Evolutionary conservation across 306 rosid genomes (phyloP), one percentile per base, ranked within the genome.

Genomic region (Vigna nakashimae): DNA sequence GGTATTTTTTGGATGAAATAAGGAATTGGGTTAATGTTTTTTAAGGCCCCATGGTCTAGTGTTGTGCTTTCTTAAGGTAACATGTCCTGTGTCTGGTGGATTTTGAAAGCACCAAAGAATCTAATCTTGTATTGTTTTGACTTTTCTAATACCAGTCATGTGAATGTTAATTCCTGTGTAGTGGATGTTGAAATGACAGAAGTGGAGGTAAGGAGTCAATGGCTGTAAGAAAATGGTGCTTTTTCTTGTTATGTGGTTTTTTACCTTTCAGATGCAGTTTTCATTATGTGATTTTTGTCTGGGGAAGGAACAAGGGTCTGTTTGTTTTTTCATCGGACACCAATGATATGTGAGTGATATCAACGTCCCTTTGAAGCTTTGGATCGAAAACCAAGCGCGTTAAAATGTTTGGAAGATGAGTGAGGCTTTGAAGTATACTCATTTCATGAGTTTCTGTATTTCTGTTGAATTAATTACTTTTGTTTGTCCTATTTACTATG

Each of bases 141-240:
- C 81, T 59, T 40, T 17, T 40, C 36, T 10, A 40, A 63, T 36
- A 24, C 2, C 4, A 2, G 65, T 51, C 59, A 69, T 53, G 63
- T 80, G 69, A 78, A 26, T 77, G 72, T 55, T 26, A 26, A 26
- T 26, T 3, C 28, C 3, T 84, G 79, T 45, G 5, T 36, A 63
- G 79, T 63, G 77, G 67, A 77, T 68, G 62, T 77, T 81, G 83
- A 84, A 73, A 68, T 77, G 85, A 77, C 74, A 32, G 14, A 36
- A 36, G 13, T 62, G 69, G 76, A 69, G 38, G 17, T 46, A 46
- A 45, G 38, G 56, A 57, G 38, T 53, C 7, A 59, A 51, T 52
- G 52, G 16, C 18, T n/a, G 69, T 65, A 67, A 74, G 77, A 71
- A 48, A 17, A 5, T 65, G 10, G 1, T 73, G 78, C 40, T 42